Evolutionary conservation across 148 eudicot species (phyloP).

Genomic region (Hydrangea macrophylla): DNA sequence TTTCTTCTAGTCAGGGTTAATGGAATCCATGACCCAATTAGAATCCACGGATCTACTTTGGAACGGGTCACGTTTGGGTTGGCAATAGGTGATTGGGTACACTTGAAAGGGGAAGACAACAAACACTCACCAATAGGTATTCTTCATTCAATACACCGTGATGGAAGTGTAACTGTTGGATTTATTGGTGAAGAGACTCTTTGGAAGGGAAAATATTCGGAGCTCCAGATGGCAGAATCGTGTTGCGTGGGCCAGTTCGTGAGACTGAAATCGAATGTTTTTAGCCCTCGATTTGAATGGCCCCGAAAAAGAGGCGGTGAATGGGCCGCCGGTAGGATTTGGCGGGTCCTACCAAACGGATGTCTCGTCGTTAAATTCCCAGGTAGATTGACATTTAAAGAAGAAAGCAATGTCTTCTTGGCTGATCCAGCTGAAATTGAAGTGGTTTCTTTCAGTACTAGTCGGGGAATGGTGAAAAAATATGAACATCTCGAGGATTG

Average conservation of each 20-base stretch:
- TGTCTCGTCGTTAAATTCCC: slow-evolving; percentile 72
- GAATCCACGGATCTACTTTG: slow-evolving; percentile 46
- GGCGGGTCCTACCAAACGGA: slow-evolving; percentile 68
- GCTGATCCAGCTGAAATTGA: slow-evolving; percentile 90
- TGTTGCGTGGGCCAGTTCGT: slow-evolving; percentile 64
- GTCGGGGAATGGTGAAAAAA: slow-evolving; percentile 49
- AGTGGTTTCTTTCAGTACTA: slow-evolving; percentile 55
- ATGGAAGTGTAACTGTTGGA: slow-evolving; percentile 63
- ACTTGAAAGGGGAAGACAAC: slow-evolving; percentile 54
- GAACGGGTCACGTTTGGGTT: slow-evolving; percentile 74
- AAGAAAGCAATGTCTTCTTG: slow-evolving; percentile 32
- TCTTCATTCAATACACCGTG: slow-evolving; percentile 62
- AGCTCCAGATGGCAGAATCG: slow-evolving; percentile 65
- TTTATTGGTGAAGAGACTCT: slow-evolving; percentile 63
- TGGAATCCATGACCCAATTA: slow-evolving; percentile 70
- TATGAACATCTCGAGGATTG: slow-evolving; percentile 83
- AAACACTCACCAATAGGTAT: slow-evolving; percentile 73
- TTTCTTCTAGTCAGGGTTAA: slow-evolving; percentile 69
- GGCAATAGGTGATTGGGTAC: slow-evolving; percentile 88
- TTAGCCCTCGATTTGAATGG: slow-evolving; percentile 83
- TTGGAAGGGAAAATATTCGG: slow-evolving; percentile 64
- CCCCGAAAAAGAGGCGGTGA: slow-evolving; percentile 44
- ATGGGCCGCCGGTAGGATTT: slow-evolving; percentile 67
- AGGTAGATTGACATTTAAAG: slow-evolving; percentile 41
- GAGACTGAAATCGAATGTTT: slow-evolving; percentile 49